Evolutionary conservation across 148 eudicot species (phyloP).

Genomic region (Cornus kousa): DNA sequence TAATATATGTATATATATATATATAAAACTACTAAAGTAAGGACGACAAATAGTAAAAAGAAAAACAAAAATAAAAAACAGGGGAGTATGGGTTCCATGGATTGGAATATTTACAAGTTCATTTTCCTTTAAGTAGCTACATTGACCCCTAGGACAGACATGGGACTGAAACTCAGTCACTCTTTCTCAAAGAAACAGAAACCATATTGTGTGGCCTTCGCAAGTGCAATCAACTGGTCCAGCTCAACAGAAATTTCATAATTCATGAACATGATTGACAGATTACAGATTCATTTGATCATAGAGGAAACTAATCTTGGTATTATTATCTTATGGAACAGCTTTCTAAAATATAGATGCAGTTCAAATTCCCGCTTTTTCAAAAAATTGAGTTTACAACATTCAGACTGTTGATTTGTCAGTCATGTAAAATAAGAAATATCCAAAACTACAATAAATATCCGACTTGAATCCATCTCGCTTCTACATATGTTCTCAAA

Average conservation of each 20-base stretch:
- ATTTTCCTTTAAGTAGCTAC: neutral
- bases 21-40: neutral
- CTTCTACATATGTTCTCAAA: constrained; percentile 1
- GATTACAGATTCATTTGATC: neutral
- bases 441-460: constrained; percentile 16
- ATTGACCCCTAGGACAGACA: neutral
- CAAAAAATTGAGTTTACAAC: constrained; percentile 20
- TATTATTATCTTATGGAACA: neutral
- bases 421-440: constrained; percentile 2
- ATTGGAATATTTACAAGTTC: neutral
- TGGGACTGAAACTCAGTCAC: neutral
- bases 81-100: no score
- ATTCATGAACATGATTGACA: neutral
- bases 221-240: neutral
- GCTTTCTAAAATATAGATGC: neutral
- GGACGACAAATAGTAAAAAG: neutral
- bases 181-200: neutral
- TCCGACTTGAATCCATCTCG: constrained; percentile 3
- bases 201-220: neutral
- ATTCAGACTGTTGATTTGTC: constrained; percentile 11
- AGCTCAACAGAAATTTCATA: neutral
- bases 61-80: neutral
- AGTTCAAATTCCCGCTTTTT: neutral
- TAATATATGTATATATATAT: neutral
- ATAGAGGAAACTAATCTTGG: neutral